Evolutionary conservation across 495 filamentous ascomycete genomes (phyloP), one percentile per base, ranked within the genome.

Genomic region (Penicillium robsamsonii): DNA sequence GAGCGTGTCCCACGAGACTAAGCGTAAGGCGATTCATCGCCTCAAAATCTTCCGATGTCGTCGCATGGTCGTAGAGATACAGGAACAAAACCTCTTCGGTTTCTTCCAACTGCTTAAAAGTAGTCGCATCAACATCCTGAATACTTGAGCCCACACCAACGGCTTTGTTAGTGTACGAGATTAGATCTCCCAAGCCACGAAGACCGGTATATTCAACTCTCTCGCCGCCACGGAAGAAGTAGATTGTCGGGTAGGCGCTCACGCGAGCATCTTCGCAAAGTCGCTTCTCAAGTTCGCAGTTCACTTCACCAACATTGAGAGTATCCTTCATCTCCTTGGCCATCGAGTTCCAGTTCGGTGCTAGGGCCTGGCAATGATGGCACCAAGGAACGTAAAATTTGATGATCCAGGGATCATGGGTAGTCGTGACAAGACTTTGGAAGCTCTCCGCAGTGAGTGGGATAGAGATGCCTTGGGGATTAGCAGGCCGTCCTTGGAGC

Each of bases 351-450:
- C 94, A 98, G 63, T 84, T 90, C 10, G 95, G 90, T 20, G 88
- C 89, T 79, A 98, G 82, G 17, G 89, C 89, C 68, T 96, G 88
- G 70, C 94, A 98, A 70, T 98, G 94, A 55, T 83, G 83, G 69
- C 94, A 98, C 94, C 94, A 97, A 1, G 94, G 94, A 25, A 90
- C 92, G 70, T 96, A 97, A 70, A 98, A 97, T 68, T 98, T 97
- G 73, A 98, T 85, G 64, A 98, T 96, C 94, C 94, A 98, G 15
- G 92, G 87, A 44, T 97, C 92, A 43, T 88, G 84, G 0, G 92
- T 90, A 65, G 85, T 88, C 4, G 91, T 96, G 24, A 98, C 92
- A 29, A 84, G 74, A 50, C 82, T 87, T 68, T 93, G 87, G 77
- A 98, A 98, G 57, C 76, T 87, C 66, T 97, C 93, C 22, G 89